Percentiles rank a stretch among this genome's conserved stretches.
Conservation (phyloP, 73 alveolate genomes). For the Stentor roeselii region DNA sequence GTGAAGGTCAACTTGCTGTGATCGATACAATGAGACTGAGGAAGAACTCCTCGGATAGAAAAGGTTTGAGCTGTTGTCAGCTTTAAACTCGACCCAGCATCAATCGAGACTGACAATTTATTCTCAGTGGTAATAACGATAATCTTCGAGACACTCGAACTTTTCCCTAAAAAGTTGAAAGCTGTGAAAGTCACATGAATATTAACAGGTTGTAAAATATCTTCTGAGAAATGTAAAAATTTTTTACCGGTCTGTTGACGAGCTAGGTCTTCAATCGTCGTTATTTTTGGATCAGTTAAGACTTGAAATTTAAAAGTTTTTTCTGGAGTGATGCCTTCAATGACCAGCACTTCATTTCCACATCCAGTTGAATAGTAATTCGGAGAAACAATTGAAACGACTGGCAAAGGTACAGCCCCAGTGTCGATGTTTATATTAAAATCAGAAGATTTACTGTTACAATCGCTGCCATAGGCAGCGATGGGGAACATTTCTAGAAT, state of each 20-base stretch:
- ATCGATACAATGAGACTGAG: not conserved
- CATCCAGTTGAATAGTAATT: not conserved
- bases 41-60: not conserved
- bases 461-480: not conserved
- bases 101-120: not conserved
- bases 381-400: not conserved
- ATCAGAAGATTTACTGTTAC: not conserved
- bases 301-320: too few species aligned
- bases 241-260: too few species aligned
- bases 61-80: not conserved
- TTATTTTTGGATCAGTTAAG: not conserved
- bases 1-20: not conserved
- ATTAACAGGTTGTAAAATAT: not conserved
- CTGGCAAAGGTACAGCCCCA: not conserved
- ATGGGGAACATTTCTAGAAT: not conserved
- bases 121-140: too few species aligned
- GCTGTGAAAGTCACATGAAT: not conserved
- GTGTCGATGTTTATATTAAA: not conserved
- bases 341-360: not conserved
- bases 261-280: not conserved
- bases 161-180: not conserved
- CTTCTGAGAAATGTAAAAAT: not conserved
- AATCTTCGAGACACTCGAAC: not conserved
- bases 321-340: not conserved
- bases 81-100: not conserved